Base-by-base conservation (phyloP, 139 green algal genomes). In the Chlamydomonas schloesseri region DNA sequence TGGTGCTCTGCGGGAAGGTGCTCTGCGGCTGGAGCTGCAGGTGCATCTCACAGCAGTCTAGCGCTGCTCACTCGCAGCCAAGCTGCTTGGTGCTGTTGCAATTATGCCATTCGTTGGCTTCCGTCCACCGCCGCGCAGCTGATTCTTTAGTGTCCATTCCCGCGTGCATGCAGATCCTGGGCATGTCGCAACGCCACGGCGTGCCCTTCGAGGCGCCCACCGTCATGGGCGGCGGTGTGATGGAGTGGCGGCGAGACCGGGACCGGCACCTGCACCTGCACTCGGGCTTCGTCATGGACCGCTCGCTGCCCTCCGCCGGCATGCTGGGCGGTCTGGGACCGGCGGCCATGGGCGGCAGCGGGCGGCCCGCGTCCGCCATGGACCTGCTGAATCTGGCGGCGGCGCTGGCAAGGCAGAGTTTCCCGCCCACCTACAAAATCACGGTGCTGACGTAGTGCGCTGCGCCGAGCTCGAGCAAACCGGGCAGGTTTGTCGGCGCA, bases 201-300 rank as follows among this genome's bases (percentile, higher is more conserved):
- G 69, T 95, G 84, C 70, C 87, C 11, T 46, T 73, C 31, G 87
- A 92, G 34, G 60, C 77, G 1, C 34, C 95, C 0, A 90, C 94
- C 71, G 64, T 96, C 23, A 82, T 96, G 71, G 94, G 92, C 73
- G 88, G 84, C 20, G 94, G 94, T 24, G 82, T 90, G 29, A 94
- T 95, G 84, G 91, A 94, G 88, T 96, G 93, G 94, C 87, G 85
- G 13, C 83, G 83, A 11, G 88, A 95, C 53, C 84, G 89, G 21
- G 92, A 94, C 74, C 84, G 91, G 34, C 82, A 89, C 83, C 78
- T 91, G 64, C 72, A 89, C 64, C 71, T 89, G 55, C 76, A 87
- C 76, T 87, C 77, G 0, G 82, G 82, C 28, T 89, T 87, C 62
- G 60, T 90, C 2, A 37, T 83, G 67, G 80, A 85, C 55, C 67